Evolutionary conservation across 2,329 filamentous ascomycete genomes (phyloP), one percentile per base, ranked within the genome.

Genomic region (Hymenoscyphus occultus): DNA sequence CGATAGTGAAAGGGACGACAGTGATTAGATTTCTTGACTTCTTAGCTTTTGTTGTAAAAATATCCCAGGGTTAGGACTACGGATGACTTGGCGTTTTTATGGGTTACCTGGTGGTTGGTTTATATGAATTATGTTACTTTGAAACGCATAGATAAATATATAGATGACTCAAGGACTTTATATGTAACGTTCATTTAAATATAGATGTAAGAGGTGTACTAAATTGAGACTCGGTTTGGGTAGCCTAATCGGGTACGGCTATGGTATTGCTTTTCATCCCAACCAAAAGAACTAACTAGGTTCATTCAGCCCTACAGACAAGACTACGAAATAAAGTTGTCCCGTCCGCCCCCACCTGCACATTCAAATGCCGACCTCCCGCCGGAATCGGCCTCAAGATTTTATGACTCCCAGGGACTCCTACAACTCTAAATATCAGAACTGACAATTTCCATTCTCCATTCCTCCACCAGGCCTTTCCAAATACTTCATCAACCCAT

Each of bases 1-100:
- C 74, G 83, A 82, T 69, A 84, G 84, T 67, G 90, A 89, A 74
- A 84, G 84, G 71, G 87, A 89, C 71, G 77, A 79, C 45, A 51
- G 39, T 31, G 61, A 63, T 28, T 56, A 51, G 45, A 51, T 28
- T 22, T 22, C 19, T 28, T 51, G n/a, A 1, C 28, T 51, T 51
- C 19, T 51, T 22, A 51, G 2, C n/a, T 19, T 19, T 51, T 13
- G 19, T 10, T 22, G 45, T n/a, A 51, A 51, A 10, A 12, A 19
- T 51, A 51, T 22, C 45, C 45, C 35, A 35, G 6, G 35, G 5
- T 35, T 28, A 19, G 19, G 7, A 51, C 0, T 51, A 22, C 4
- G 22, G n/a, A n/a, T n/a, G n/a, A 51, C 9, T 28, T 28, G 45
- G 45, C 45, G 45, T 51, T 51, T 51, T 22, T 51, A 12, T 22